Evolutionary conservation across 805 yeast species (phyloP).

Genomic region (Scheffersomyces amazonensis): DNA sequence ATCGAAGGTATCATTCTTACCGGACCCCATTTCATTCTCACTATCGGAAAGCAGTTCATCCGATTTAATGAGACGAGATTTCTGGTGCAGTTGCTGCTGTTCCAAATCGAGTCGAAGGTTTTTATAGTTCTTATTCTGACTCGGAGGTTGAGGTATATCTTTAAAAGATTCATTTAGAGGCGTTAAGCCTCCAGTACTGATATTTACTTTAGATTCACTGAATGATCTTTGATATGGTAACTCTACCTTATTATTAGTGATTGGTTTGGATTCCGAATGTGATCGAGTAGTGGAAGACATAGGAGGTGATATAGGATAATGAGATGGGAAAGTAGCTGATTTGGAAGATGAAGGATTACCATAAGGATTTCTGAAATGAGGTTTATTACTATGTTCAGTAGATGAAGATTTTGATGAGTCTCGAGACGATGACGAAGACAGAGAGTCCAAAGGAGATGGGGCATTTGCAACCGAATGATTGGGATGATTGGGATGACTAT

Average conservation of each 20-base stretch:
- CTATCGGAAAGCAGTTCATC: neutral
- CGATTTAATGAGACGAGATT: too few relatives aligned
- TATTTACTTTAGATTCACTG: neutral
- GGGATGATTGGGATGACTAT: neutral
- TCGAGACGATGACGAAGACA: too few relatives aligned
- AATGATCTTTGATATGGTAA: conserved; percentile 1
- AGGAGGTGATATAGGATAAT: neutral
- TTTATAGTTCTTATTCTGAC: conserved; percentile 17
- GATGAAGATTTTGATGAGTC: too few relatives aligned
- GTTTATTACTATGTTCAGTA: too few relatives aligned
- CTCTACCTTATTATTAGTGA: neutral
- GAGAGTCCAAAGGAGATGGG: neutral
- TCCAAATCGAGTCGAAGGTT: conserved; percentile 17
- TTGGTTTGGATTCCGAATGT: neutral
- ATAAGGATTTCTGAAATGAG: neutral
- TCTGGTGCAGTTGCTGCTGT: neutral
- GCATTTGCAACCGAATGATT: neutral
- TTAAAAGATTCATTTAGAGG: conserved; percentile 5
- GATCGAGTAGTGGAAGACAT: neutral
- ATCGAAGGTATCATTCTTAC: neutral
- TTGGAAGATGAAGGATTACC: neutral
- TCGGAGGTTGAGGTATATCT: conserved; percentile 12
- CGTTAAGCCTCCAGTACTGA: neutral
- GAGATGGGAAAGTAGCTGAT: neutral
- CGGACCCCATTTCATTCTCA: neutral